Percentiles rank a stretch among this genome's conserved stretches.
These are phyloP conservation scores for Tripterygium wilfordii DNA, from an alignment of 177 flowering plant species.

Conservation along the genomic window DNA sequence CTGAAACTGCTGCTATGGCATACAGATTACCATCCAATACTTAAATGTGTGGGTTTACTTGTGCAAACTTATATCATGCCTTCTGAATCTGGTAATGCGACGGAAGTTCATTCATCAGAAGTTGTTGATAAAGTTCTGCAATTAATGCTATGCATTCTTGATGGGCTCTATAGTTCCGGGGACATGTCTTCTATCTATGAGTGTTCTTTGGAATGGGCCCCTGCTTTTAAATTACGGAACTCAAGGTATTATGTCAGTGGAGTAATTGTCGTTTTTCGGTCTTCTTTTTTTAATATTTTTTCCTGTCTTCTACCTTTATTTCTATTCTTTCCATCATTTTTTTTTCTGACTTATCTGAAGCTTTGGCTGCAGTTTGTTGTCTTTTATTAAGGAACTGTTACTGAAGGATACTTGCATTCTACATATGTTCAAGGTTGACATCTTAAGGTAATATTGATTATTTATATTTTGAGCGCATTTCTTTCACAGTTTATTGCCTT, in stretches of 20 bases:
- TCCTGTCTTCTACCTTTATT: not conserved
- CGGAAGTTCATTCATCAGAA: slow-evolving; percentile 23
- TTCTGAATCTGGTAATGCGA: slow-evolving; percentile 7
- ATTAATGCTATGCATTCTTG: slow-evolving; percentile 59
- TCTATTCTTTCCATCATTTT: not conserved
- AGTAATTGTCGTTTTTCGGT: slow-evolving; percentile 1
- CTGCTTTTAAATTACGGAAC: slow-evolving; percentile 49
- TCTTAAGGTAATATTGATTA: slow-evolving; percentile 46
- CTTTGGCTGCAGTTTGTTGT: slow-evolving; percentile 45
- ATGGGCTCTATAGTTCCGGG: slow-evolving; percentile 32
- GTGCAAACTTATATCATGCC: slow-evolving; percentile 27
- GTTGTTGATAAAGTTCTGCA: slow-evolving; percentile 46
- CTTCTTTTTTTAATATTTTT: slow-evolving; percentile 4
- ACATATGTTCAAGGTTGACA: slow-evolving; percentile 34
- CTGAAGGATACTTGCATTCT: slow-evolving; percentile 39
- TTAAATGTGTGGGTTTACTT: slow-evolving; percentile 38
- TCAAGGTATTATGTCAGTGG: slow-evolving; percentile 37
- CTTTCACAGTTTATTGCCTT: too few species aligned
- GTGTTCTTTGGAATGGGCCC: slow-evolving; percentile 57
- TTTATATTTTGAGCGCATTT: too few species aligned
- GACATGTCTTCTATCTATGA: slow-evolving; percentile 24
- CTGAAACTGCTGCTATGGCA: not conserved
- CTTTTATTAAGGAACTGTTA: slow-evolving; percentile 48
- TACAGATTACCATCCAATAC: slow-evolving; percentile 44
- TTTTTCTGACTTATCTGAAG: slow-evolving; percentile 2